These are phyloP conservation scores for Phytophthora sp. DNA, from an alignment of 352 stramenopile species.

Conservation along the genomic window DNA sequence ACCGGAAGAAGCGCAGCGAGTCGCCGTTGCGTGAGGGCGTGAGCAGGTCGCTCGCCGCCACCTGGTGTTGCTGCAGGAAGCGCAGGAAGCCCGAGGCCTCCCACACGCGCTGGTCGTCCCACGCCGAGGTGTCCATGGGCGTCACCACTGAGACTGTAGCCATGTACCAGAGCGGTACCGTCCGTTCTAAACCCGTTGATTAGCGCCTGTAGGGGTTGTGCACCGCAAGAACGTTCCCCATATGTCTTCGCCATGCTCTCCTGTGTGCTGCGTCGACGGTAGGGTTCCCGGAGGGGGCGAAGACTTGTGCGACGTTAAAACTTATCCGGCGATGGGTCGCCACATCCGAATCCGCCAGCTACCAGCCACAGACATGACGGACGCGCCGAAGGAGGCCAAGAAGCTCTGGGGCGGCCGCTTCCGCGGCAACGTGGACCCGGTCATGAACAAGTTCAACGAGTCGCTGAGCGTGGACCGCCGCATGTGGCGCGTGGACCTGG, in stretches of 20 bases:
- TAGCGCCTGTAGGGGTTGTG: background rate
- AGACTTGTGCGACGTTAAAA: background rate
- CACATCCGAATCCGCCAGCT: background rate
- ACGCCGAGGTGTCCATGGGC: conserved; percentile 13
- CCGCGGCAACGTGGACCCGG: conserved; percentile 94
- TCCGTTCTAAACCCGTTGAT: conserved; percentile 1
- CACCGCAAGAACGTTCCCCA: background rate
- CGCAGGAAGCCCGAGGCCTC: conserved; percentile 51
- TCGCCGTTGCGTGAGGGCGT: conserved; percentile 17
- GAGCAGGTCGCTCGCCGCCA: conserved; percentile 53
- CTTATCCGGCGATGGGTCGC: too few species aligned
- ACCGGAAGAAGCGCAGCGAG: conserved; percentile 71
- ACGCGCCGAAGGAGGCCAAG: conserved; percentile 55
- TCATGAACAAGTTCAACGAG: conserved; percentile 99
- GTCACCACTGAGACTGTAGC: conserved; percentile 4
- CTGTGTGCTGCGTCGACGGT: too few species aligned
- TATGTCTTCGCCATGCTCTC: background rate
- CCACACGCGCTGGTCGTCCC: conserved; percentile 53
- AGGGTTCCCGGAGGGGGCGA: too few species aligned
- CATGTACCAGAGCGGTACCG: background rate
- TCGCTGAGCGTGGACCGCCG: conserved; percentile 97
- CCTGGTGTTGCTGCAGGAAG: conserved; percentile 63
- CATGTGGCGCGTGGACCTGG: conserved; percentile 97
- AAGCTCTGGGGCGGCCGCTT: conserved; percentile 94
- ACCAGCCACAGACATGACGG: conserved; percentile 23